Evolutionary conservation across 257 asterid genomes (phyloP), one percentile per base, ranked within the genome.

Genomic region (Fraxinus cuspidata): DNA sequence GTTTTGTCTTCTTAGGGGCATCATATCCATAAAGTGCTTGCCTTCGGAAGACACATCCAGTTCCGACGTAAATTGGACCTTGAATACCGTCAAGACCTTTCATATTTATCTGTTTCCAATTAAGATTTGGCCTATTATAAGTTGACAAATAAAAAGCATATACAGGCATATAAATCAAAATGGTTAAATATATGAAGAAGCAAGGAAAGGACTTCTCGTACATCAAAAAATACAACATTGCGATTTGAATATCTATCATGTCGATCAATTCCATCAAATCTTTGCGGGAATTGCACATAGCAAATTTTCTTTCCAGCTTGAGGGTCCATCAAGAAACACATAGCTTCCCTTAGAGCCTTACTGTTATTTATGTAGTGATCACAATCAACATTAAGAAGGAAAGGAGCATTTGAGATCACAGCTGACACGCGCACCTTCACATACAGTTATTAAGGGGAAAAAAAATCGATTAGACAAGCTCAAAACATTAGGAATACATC

Each of bases 321-420:
- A 25, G 99, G 99, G 82, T 94, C 99, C 99, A 94, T 94, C 98
- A 94, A 90, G 91, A 94, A 94, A 87, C 99, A 94, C 99, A 94
- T 94, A 73, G 97, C 86, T 88, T 94, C 99, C 71, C 99, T 83
- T 18, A 94, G 92, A 75, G 99, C 99, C 87, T 94, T 94, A 81
- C 99, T 85, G 92, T 94, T 94, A 70, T 94, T 94, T 83, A 94
- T 91, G 66, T 94, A 94, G 88, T 94, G 99, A 92, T 94, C 98
- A 86, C 98, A 94, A 87, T 94, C 98, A 65, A 94, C 98, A 79
- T 94, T 94, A 68, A 94, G 97, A 11, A 94, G 76, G 92, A 87
- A 94, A 18, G 99, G 99, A 58, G 99, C 98, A 77, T 94, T 94
- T 38, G 99, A 91, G 81, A 92, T 94, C 84, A 94, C 97, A 10